These are phyloP conservation scores for Cladosporium sp. DNA, from an alignment of 2,329 filamentous ascomycete species.

Conservation along the genomic window DNA sequence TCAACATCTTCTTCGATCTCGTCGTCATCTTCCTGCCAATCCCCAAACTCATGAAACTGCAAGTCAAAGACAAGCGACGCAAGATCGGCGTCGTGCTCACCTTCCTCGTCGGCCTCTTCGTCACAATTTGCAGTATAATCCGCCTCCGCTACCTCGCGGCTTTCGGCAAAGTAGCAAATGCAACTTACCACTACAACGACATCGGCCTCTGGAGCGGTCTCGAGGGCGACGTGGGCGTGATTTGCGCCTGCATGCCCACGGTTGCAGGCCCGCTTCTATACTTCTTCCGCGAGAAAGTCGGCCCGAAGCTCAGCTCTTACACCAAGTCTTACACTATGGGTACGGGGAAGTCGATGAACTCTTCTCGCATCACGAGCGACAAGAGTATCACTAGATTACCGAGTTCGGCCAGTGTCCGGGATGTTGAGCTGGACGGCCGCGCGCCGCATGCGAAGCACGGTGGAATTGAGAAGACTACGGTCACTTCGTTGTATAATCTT, in stretches of 20 bases:
- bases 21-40: not conserved
- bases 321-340: not conserved
- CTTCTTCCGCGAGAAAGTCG: not conserved
- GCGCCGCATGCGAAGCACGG: not conserved
- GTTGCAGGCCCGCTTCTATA: not conserved
- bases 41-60: not conserved
- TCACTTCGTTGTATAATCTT: not conserved
- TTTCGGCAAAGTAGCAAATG: constrained; percentile 13
- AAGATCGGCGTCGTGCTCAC: not conserved
- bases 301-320: not conserved
- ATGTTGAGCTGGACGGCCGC: not conserved
- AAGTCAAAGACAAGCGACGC: not conserved
- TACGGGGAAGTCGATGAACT: not conserved
- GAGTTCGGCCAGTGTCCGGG: not conserved
- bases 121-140: constrained; percentile 18
- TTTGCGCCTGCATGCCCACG: constrained; percentile 24
- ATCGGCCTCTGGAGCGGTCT: constrained; percentile 20
- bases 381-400: not conserved
- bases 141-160: constrained; percentile 13
- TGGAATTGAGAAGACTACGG: not conserved
- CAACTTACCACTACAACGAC: constrained; percentile 20
- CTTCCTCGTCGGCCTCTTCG: constrained; percentile 17
- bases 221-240: constrained; percentile 19
- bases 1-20: not conserved
- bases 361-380: not conserved